These are phyloP conservation scores for Crithidia expoeki DNA, from an alignment of 208 protist genomes.

Conservation along the genomic window DNA sequence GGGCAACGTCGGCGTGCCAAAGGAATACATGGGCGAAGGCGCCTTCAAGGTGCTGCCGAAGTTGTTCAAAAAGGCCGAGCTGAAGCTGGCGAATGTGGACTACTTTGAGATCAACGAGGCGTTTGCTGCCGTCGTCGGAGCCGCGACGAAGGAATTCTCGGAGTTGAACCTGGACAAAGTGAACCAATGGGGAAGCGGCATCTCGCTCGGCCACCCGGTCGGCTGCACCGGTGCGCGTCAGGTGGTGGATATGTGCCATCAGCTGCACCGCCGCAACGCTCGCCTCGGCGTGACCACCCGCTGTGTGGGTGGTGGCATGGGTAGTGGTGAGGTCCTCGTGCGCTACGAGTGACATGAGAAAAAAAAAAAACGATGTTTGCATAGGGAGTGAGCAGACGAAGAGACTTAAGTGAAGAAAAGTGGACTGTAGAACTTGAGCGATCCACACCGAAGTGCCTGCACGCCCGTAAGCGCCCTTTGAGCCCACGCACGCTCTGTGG, in stretches of 20 bases:
- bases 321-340: conserved; percentile 87
- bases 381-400: background rate
- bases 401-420: no score
- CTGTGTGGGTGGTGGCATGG: conserved; percentile 97
- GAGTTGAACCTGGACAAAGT: conserved; percentile 81
- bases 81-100: conserved; percentile 79
- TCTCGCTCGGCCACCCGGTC: conserved; percentile 95
- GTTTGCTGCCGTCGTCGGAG: conserved; percentile 95
- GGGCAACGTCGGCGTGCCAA: conserved; percentile 90
- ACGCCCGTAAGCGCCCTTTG: background rate
- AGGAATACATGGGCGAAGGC: conserved; percentile 91
- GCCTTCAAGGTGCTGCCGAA: conserved; percentile 89
- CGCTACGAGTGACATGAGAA: conserved; percentile 38
- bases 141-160: conserved; percentile 82
- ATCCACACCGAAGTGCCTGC: background rate
- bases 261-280: conserved; percentile 55
- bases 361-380: background rate
- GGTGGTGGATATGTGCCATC: conserved; percentile 80
- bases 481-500: background rate
- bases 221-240: conserved; percentile 93
- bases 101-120: conserved; percentile 98
- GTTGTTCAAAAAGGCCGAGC: conserved; percentile 56
- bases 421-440: background rate
- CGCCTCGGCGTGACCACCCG: conserved; percentile 88
- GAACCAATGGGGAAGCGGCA: conserved; percentile 95